Base-by-base conservation (phyloP, 257 asterid genomes). In the Penstemon davidsonii region DNA sequence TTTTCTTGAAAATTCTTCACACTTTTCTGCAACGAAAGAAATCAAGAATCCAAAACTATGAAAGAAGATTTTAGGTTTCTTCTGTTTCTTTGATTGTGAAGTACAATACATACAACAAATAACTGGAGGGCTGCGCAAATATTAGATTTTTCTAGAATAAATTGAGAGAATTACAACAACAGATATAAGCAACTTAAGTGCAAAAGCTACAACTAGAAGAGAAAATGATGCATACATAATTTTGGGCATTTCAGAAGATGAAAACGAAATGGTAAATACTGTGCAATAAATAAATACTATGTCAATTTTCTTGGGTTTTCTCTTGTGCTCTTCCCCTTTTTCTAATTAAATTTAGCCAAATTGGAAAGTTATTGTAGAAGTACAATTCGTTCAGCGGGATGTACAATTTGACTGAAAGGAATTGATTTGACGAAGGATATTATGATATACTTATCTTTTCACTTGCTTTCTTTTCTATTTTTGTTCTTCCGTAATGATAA, bases 21-120 rank as follows among this genome's bases (percentile, higher is more conserved):
- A 11, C 12, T 13, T 10, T 39, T 59, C 57, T 19, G 54, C 64
- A 46, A 46, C 36, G 18, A 51, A 59, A n/a, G 47, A 72, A 43
- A 38, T 62, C 55, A 59, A n/a, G 47, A 72, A 43, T 44, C 66
- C 55, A 19, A 11, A 33, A 45, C 0, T 18, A 25, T 33, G 8
- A 7, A 13, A 25, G 33, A 43, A 67, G 13, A 5, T 2, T 1
- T 25, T 11, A 51, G 39, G 42, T 39, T 49, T 4, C 7, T 46
- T 18, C 53, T 40, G 0, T 51, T 25, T 25, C 15, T 33, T 39
- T 65, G 19, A 53, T 66, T 8, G 64, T 4, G 3, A 47, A 52
- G 41, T 52, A 44, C 56, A n/a, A 36, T 7, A 61, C 68, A 61
- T 2, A 40, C 67, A 42, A 70, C 19, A 33, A 7, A 58, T 25